phyloP scores from a whole-genome alignment of 2,329 filamentous ascomycete genomes.

The Aspergillus amoenus region DNA sequence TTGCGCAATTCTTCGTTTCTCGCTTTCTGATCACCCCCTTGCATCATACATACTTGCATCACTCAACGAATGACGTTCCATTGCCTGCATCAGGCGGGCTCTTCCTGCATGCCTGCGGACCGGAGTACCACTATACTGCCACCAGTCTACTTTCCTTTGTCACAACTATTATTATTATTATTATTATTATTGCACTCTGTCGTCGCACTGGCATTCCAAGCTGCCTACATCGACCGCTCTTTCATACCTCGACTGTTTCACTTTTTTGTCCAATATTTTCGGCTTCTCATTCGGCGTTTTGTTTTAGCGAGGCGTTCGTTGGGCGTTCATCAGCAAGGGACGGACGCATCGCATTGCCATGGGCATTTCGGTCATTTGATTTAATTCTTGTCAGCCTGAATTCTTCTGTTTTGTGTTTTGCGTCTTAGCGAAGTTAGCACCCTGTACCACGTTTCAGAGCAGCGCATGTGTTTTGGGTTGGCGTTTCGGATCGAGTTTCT shows the following conservation, averaged over 20 bases:
- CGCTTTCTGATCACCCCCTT: neutral
- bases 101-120: neutral
- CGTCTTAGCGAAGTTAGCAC: too few species aligned
- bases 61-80: slow-evolving; percentile 12
- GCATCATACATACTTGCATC: neutral
- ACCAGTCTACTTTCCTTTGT: neutral
- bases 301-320: slow-evolving; percentile 16
- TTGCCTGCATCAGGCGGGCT: neutral
- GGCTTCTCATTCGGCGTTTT: neutral
- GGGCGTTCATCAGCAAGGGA: slow-evolving; percentile 14
- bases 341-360: neutral
- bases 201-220: neutral
- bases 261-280: neutral
- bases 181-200: neutral
- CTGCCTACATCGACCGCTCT: neutral
- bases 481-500: too few species aligned
- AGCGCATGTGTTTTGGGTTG: too few species aligned
- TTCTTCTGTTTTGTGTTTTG: too few species aligned
- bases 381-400: too few species aligned
- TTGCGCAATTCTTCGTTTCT: neutral
- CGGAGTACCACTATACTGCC: neutral
- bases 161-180: neutral
- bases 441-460: too few species aligned
- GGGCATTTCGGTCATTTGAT: slow-evolving; percentile 7
- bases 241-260: neutral